phyloP scores from a whole-genome alignment of 257 asterid genomes.

The Cynanchum wilfordii region DNA sequence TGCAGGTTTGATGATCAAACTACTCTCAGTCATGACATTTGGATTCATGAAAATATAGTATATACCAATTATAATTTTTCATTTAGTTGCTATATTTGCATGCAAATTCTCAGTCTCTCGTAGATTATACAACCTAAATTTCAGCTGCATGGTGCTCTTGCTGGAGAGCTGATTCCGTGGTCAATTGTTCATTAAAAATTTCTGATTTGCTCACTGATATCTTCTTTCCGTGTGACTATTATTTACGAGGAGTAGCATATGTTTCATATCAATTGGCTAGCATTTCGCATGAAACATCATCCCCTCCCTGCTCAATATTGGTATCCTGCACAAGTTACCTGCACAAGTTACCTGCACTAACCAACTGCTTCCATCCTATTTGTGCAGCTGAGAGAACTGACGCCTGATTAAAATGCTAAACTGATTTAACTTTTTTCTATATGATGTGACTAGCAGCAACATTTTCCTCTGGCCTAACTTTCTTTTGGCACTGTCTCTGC shows the following conservation, averaged over 20 bases:
- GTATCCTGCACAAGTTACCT: background rate
- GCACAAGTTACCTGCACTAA: background rate
- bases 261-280: background rate
- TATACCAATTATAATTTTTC: background rate
- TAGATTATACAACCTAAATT: background rate
- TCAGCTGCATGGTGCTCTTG: background rate
- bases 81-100: background rate
- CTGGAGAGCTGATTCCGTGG: background rate
- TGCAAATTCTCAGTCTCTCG: background rate
- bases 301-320: too few species aligned
- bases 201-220: background rate
- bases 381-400: background rate
- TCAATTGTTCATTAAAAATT: background rate
- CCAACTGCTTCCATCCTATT: background rate
- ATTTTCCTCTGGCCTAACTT: too few species aligned
- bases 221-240: background rate
- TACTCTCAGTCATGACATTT: background rate
- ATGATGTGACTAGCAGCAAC: too few species aligned
- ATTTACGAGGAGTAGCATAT: background rate
- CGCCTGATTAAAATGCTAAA: background rate
- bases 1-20: conserved; percentile 4
- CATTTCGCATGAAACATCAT: too few species aligned
- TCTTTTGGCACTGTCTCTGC: too few species aligned
- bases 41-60: background rate
- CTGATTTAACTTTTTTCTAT: too few species aligned